Evolutionary conservation across 805 yeast genomes (phyloP).

Genomic region (Kodamaea fukazawae): DNA sequence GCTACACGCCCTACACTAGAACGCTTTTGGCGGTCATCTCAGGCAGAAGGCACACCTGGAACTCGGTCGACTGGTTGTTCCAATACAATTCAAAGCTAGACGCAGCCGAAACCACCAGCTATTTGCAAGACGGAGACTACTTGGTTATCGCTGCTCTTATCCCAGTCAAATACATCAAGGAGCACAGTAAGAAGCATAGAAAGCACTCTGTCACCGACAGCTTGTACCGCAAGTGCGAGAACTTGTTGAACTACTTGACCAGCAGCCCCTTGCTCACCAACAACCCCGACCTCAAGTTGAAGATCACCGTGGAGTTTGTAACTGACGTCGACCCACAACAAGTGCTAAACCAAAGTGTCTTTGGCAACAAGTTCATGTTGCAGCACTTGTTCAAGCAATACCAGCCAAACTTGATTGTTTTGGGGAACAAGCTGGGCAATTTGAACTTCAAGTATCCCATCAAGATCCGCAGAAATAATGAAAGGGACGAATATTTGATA

Average conservation of each 20-base stretch:
- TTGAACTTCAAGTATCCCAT: constrained; percentile 43
- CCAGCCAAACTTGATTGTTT: constrained; percentile 36
- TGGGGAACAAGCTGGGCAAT: constrained; percentile 40
- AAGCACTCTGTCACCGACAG: constrained; percentile 12
- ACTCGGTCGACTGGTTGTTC: constrained; percentile 39
- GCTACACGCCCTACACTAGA: constrained; percentile 17
- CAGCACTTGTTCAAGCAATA: constrained; percentile 38
- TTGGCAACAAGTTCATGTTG: constrained; percentile 36
- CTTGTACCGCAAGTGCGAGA: constrained; percentile 22
- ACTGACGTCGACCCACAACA: constrained; percentile 18
- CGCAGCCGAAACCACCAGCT: constrained; percentile 9
- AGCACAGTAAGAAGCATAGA: constrained; percentile 12
- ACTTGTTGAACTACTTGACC: constrained; percentile 19
- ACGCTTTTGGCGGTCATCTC: constrained; percentile 37
- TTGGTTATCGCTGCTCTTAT: constrained; percentile 35
- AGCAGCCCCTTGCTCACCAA: constrained; percentile 13
- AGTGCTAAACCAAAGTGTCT: constrained; percentile 7
- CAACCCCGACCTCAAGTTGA: constrained; percentile 22
- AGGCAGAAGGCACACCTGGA: constrained; percentile 47
- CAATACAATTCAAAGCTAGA: constrained; percentile 11
- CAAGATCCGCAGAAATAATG: constrained; percentile 20
- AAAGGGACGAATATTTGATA: constrained; percentile 28
- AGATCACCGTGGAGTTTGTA: constrained; percentile 41
- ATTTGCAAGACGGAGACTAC: constrained; percentile 39
- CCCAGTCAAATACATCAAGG: constrained; percentile 23